Evolutionary conservation across 1,284 basidiomycete species (phyloP).

Genomic region (Ustilago hordei): DNA sequence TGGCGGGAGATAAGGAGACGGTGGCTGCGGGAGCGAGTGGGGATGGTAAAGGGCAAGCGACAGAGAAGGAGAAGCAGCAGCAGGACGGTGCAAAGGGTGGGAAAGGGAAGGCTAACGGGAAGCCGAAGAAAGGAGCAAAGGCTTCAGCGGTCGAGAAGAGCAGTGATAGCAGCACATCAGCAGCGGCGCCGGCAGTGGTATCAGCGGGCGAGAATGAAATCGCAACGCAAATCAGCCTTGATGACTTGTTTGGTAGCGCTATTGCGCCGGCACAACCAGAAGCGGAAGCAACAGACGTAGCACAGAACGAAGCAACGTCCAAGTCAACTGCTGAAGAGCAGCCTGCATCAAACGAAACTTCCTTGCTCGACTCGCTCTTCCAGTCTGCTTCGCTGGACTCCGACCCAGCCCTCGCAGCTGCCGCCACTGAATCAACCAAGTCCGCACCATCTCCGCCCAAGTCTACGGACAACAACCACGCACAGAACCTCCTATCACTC

Average conservation of each 20-base stretch:
- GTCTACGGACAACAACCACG: conserved; percentile 2
- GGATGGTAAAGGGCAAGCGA: conserved; percentile 6
- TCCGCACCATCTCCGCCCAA: not conserved
- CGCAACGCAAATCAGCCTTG: conserved; percentile 40
- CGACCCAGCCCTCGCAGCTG: not conserved
- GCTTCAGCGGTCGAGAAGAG: conserved; percentile 18
- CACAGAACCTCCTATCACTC: conserved; percentile 26
- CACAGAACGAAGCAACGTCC: not conserved
- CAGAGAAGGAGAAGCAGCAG: conserved; percentile 15
- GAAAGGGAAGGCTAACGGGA: conserved; percentile 25
- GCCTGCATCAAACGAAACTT: conserved; percentile 10
- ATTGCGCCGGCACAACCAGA: not conserved
- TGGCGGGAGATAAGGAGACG: conserved; percentile 3
- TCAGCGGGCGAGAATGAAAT: conserved; percentile 6
- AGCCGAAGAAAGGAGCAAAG: conserved; percentile 25
- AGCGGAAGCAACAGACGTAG: not conserved
- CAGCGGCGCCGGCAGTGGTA: not conserved
- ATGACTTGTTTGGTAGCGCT: conserved; percentile 34
- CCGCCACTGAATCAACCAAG: not conserved
- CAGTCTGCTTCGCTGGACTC: conserved; percentile 30
- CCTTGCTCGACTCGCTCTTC: conserved; percentile 41
- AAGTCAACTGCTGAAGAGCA: not conserved
- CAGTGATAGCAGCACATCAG: conserved; percentile 15
- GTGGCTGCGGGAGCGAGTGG: not conserved
- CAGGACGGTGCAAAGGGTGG: conserved; percentile 9